Evolutionary conservation across 2,329 filamentous ascomycete species (phyloP).

Genomic region (Ceratocystiopsis sp.): DNA sequence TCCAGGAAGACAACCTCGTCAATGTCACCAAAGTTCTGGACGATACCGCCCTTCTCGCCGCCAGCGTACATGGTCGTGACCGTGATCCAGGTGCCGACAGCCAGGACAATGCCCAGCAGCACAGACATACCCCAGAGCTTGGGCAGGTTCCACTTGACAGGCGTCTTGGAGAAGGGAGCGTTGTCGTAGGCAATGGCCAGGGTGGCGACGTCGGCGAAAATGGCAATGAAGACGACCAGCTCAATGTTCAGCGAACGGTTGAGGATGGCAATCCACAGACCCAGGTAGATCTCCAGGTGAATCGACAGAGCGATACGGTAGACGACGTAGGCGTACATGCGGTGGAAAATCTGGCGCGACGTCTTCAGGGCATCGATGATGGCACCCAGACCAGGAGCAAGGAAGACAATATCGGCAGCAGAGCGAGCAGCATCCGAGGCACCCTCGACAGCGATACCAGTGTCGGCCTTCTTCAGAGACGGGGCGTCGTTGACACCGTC

Average conservation of each 20-base stretch:
- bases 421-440: constrained; percentile 81
- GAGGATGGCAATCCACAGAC: constrained; percentile 78
- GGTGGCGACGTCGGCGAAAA: constrained; percentile 85
- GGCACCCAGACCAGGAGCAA: constrained; percentile 76
- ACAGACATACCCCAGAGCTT: constrained; percentile 90
- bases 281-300: constrained; percentile 81
- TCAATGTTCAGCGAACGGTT: constrained; percentile 74
- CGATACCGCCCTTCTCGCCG: constrained; percentile 60
- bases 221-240: constrained; percentile 83
- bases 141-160: constrained; percentile 89
- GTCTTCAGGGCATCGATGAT: constrained; percentile 90
- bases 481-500: constrained; percentile 91
- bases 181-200: constrained; percentile 89
- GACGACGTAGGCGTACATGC: constrained; percentile 92
- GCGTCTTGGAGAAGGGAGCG: constrained; percentile 67
- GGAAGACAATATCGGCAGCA: constrained; percentile 85
- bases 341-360: constrained; percentile 87
- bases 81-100: constrained; percentile 74
- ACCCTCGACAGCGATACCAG: constrained; percentile 87
- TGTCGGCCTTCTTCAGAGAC: constrained; percentile 89
- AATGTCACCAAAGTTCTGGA: constrained; percentile 72
- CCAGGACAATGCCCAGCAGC: constrained; percentile 64
- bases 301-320: constrained; percentile 88
- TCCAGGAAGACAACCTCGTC: constrained; percentile 78
- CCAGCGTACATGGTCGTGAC: constrained; percentile 67